Conservation (phyloP, 257 asterid species). For the Plantago elongata region DNA sequence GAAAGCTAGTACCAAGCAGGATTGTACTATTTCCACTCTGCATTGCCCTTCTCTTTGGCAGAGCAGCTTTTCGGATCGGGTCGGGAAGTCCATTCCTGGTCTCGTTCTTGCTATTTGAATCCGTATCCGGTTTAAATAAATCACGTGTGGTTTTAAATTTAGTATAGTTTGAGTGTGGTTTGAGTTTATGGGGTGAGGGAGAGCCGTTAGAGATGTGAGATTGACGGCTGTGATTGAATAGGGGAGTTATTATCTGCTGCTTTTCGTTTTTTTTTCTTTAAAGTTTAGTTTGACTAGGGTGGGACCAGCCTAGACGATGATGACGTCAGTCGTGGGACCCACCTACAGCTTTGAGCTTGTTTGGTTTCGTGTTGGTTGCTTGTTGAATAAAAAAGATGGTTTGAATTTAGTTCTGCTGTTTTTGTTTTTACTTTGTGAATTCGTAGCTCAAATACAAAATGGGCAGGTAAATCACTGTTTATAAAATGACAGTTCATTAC, state of each 20-base stretch:
- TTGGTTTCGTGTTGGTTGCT: no score
- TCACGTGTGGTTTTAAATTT: neutral
- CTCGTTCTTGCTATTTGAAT: constrained; percentile 59
- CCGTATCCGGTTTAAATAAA: no score
- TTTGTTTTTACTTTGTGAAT: neutral
- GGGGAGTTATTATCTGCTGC: neutral
- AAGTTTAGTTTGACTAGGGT: neutral
- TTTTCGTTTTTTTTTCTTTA: no score
- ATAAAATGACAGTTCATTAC: no score
- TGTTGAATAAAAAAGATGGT: no score
- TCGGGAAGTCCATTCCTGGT: constrained; percentile 90
- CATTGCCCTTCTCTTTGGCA: constrained; percentile 81
- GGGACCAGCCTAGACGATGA: neutral
- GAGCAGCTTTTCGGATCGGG: constrained; percentile 70
- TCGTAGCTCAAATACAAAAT: no score
- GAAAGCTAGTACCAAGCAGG: constrained; percentile 29
- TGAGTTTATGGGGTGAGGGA: constrained; percentile 29
- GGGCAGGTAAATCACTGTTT: no score
- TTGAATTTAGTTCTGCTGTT: neutral
- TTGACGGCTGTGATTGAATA: constrained; percentile 17
- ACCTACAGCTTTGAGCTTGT: no score
- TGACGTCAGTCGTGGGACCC: neutral
- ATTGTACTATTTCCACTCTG: constrained; percentile 29
- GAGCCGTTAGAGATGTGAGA: constrained; percentile 18
- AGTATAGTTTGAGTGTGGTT: neutral